Base-by-base conservation (phyloP, 352 stramenopile genomes). In the Globisporangium paroecandrum region DNA sequence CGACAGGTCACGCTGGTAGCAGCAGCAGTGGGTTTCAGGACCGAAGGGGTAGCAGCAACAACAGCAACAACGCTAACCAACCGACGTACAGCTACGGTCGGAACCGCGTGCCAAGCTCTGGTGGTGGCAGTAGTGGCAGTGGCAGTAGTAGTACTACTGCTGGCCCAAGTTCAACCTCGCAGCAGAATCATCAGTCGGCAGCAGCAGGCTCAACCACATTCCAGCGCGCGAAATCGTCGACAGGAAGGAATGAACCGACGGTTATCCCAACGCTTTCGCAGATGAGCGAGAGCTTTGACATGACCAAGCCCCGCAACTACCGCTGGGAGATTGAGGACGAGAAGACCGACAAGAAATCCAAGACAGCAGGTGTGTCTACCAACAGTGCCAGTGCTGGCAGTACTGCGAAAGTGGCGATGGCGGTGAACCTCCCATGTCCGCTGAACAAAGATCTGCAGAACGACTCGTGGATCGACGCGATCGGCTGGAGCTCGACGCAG, bases 401-500 rank as follows among this genome's bases (percentile, higher is more conserved):
- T 7, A 46, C 27, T 20, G 36, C n/a, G 12, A 29, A 43, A 58
- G 22, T 18, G n/a, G 38, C 13, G 15, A 54, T 8, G 43, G 9
- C 62, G 0, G 62, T 8, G n/a, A 64, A 49, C 15, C 64, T 82
- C 5, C 71, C 72, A n/a, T 87, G 79, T 43, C 69, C 84, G 10
- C 66, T 95, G 34, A 95, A 95, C 64, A 82, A 82, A 27, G 79
- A 92, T 46, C 69, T 95, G 20, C 71, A 88, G 58, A 75, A 89
- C 62, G 81, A 85, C 25, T 87, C 79, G 22, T 95, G 87, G 87
- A 69, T 93, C n/a, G 59, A 74, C 34, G 82, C 83, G 3, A 93
- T 95, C 57, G 87, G 85, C 2, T 95, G 87, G 87, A 88, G 89
- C 46, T 88, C 81, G 13, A 89, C 82, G 0, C 74, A 89, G 36